These are phyloP conservation scores for Fabrea salina DNA, from an alignment of 169 alveolate genomes.

Conservation along the genomic window DNA sequence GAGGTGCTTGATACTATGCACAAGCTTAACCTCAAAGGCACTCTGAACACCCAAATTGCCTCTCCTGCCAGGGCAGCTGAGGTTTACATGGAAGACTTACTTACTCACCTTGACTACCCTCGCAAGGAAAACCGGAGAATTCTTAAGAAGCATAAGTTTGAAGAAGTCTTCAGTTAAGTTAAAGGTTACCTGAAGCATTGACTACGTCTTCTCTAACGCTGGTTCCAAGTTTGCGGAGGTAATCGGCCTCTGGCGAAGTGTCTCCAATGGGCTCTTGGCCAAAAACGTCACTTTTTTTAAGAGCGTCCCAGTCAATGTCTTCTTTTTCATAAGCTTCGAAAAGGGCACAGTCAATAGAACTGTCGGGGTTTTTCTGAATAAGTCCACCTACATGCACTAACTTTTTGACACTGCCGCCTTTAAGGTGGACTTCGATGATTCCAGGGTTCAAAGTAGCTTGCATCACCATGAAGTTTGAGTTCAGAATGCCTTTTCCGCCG, in stretches of 20 bases:
- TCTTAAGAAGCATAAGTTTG: constrained; percentile 15
- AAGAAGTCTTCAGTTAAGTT: background rate
- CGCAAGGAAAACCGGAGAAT: constrained; percentile 10
- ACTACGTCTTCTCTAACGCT: background rate
- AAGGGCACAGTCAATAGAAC: constrained; percentile 18
- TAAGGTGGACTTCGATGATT: constrained; percentile 8
- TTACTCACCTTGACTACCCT: constrained; percentile 17
- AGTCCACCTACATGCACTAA: constrained; percentile 17
- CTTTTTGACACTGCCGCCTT: background rate
- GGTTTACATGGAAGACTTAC: constrained; percentile 7
- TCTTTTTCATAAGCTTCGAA: constrained; percentile 31
- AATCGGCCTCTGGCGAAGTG: background rate
- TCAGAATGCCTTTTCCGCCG: constrained; percentile 23
- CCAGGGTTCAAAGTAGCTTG: constrained; percentile 24
- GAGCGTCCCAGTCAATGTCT: constrained; percentile 31
- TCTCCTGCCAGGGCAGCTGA: background rate
- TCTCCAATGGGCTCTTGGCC: constrained; percentile 19
- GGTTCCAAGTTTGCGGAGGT: background rate
- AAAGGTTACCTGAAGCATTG: background rate
- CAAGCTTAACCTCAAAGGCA: background rate
- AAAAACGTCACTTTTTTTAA: constrained; percentile 29
- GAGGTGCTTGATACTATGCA: background rate
- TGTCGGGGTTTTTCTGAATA: constrained; percentile 19
- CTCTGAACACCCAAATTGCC: background rate
- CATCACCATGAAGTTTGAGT: background rate